These are phyloP conservation scores for Boletus bicolor DNA, from an alignment of 768 basidiomycete genomes.

Conservation along the genomic window DNA sequence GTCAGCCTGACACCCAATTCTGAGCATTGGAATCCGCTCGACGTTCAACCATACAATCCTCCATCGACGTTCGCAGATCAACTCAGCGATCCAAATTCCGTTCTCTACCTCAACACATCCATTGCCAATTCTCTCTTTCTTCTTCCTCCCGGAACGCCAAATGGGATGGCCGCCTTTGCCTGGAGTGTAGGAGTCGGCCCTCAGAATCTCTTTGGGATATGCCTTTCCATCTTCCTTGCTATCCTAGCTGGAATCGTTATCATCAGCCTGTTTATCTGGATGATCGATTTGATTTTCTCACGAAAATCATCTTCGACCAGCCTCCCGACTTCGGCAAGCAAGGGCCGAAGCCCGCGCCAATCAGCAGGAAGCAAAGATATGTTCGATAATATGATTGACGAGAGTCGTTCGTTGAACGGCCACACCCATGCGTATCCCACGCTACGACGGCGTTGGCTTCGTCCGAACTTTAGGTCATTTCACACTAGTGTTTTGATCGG, in stretches of 20 bases:
- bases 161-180: conserved; percentile 81
- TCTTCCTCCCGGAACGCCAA: conserved; percentile 54
- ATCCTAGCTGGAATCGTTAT: conserved; percentile 71
- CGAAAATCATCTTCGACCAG: conserved; percentile 17
- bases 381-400: conserved; percentile 36
- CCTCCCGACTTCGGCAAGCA: conserved; percentile 20
- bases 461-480: conserved; percentile 69
- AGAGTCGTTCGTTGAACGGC: conserved; percentile 29
- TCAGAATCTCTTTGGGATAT: conserved; percentile 77
- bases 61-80: conserved; percentile 73
- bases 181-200: conserved; percentile 80
- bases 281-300: conserved; percentile 54
- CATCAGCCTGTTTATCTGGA: conserved; percentile 70
- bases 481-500: conserved; percentile 81
- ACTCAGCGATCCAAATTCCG: conserved; percentile 63
- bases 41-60: conserved; percentile 54
- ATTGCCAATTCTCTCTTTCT: conserved; percentile 73
- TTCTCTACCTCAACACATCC: conserved; percentile 69
- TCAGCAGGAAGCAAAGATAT: conserved; percentile 51
- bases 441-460: conserved; percentile 33
- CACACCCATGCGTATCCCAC: conserved; percentile 21
- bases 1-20: conserved; percentile 61
- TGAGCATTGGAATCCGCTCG: conserved; percentile 66
- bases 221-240: conserved; percentile 77
- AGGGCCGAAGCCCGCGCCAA: conserved; percentile 39